Conservation (phyloP, 352 stramenopile species). For the Globisporangium acanthophoron region DNA sequence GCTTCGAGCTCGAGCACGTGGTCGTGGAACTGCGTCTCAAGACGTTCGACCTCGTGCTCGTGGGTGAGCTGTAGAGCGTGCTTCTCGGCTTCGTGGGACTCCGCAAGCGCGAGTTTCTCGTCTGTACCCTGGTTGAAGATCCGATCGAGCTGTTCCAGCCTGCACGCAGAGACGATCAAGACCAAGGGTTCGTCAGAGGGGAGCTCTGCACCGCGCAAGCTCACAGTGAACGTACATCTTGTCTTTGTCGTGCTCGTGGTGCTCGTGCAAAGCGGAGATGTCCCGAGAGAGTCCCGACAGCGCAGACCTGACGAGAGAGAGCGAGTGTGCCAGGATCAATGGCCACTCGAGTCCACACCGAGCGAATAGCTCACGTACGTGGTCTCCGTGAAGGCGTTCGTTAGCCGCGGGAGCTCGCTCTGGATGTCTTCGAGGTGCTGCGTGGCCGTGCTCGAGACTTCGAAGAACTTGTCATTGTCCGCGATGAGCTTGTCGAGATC, state of each 20-base stretch:
- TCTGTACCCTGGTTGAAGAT: constrained; percentile 36
- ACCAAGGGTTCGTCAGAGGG: background rate
- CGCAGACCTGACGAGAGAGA: constrained; percentile 15
- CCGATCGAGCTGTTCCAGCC: constrained; percentile 28
- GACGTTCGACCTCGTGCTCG: constrained; percentile 15
- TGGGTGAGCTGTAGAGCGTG: constrained; percentile 21
- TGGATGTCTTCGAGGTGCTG: constrained; percentile 53
- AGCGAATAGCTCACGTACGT: constrained; percentile 16
- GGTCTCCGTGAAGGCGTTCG: constrained; percentile 27
- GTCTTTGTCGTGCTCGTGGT: constrained; percentile 29
- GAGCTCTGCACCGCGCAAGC: background rate
- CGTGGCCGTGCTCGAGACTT: constrained; percentile 41
- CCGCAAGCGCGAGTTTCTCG: constrained; percentile 34
- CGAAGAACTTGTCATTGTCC: constrained; percentile 54
- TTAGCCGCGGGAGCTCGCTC: constrained; percentile 35
- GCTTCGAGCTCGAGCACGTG: constrained; percentile 26
- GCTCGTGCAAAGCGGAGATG: constrained; percentile 36
- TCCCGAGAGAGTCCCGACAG: constrained; percentile 33
- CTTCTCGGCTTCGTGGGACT: constrained; percentile 30
- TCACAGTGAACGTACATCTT: constrained; percentile 23
- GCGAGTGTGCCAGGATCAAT: background rate
- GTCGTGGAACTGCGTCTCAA: constrained; percentile 20
- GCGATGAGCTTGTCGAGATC: constrained; percentile 37
- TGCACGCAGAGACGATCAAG: background rate
- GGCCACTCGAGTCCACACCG: background rate